Evolutionary conservation across 768 basidiomycete genomes (phyloP).

Genomic region (Podaxis sp.): DNA sequence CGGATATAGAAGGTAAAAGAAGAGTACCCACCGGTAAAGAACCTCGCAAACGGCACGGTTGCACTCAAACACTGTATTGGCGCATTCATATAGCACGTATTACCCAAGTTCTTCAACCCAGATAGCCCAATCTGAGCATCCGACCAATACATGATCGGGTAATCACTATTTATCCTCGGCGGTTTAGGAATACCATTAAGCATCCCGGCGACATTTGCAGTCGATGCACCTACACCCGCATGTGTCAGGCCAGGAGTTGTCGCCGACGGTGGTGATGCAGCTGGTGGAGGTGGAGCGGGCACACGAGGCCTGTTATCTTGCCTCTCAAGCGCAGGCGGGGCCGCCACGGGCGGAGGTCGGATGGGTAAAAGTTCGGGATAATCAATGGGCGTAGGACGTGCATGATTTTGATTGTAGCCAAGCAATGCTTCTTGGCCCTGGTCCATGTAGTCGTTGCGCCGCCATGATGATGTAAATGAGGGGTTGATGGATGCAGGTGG

Average conservation of each 20-base stretch:
- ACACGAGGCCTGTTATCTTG: conserved; percentile 72
- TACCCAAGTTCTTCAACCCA: conserved; percentile 92
- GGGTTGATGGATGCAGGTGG: conserved; percentile 87
- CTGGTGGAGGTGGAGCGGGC: conserved; percentile 23
- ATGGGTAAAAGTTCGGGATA: conserved; percentile 78
- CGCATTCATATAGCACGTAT: conserved; percentile 99
- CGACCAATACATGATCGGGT: conserved; percentile 82
- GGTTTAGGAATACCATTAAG: conserved; percentile 45
- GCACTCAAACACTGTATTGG: conserved; percentile 96
- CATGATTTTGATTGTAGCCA: conserved; percentile 36
- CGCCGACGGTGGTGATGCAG: neutral
- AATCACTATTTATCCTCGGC: conserved; percentile 72
- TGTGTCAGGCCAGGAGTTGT: neutral
- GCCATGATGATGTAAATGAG: conserved; percentile 56
- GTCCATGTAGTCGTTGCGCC: conserved; percentile 80
- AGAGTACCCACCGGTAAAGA: conserved; percentile 74
- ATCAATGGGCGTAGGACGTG: conserved; percentile 51
- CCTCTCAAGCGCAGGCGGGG: conserved; percentile 66
- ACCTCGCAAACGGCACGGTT: conserved; percentile 88
- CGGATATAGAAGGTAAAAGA: conserved; percentile 14
- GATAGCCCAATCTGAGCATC: conserved; percentile 77
- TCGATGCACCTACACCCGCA: neutral
- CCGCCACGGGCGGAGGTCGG: conserved; percentile 79
- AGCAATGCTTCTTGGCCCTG: conserved; percentile 64
- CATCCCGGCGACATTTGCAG: conserved; percentile 12